phyloP scores from a whole-genome alignment of 2,329 filamentous ascomycete species.

The Fusarium poae region DNA sequence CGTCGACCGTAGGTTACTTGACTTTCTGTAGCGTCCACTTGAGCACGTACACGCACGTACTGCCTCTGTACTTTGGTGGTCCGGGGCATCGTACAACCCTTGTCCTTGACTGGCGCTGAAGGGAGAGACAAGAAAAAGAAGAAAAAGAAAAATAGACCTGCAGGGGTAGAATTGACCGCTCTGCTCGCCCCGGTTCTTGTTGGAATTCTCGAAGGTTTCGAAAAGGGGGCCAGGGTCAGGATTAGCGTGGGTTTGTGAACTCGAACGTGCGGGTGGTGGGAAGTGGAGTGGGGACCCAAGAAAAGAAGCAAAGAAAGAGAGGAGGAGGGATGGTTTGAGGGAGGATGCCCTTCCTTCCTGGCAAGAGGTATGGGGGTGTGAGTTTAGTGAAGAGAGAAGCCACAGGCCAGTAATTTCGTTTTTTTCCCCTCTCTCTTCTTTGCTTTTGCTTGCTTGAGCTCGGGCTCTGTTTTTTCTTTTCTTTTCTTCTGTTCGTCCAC shows the following conservation, averaged over 20 bases:
- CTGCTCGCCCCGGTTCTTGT: conserved; percentile 47
- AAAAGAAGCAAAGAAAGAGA: conserved; percentile 4
- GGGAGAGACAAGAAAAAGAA: conserved; percentile 25
- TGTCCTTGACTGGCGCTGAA: conserved; percentile 41
- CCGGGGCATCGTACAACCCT: conserved; percentile 37
- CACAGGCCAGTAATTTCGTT: conserved; percentile 36
- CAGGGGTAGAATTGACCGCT: conserved; percentile 48
- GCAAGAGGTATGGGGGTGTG: conserved; percentile 16
- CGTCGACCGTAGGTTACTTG: conserved; percentile 39
- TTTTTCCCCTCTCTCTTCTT: not conserved
- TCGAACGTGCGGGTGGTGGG: conserved; percentile 38
- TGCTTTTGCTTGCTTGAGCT: not conserved
- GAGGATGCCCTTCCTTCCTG: not conserved
- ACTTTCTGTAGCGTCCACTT: conserved; percentile 20
- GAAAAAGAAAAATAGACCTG: not conserved
- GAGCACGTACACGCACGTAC: conserved; percentile 18
- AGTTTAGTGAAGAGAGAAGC: conserved; percentile 2
- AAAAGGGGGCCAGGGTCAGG: conserved; percentile 48
- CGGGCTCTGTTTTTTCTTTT: not conserved
- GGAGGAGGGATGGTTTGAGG: conserved; percentile 13
- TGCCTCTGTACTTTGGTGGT: not conserved
- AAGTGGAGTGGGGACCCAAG: conserved; percentile 9
- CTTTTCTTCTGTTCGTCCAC: not conserved
- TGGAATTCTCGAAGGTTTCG: conserved; percentile 52
- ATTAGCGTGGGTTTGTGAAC: conserved; percentile 43